Evolutionary conservation across 2,329 filamentous ascomycete genomes (phyloP), one percentile per base, ranked within the genome.

Genomic region (Cadophora sp.): DNA sequence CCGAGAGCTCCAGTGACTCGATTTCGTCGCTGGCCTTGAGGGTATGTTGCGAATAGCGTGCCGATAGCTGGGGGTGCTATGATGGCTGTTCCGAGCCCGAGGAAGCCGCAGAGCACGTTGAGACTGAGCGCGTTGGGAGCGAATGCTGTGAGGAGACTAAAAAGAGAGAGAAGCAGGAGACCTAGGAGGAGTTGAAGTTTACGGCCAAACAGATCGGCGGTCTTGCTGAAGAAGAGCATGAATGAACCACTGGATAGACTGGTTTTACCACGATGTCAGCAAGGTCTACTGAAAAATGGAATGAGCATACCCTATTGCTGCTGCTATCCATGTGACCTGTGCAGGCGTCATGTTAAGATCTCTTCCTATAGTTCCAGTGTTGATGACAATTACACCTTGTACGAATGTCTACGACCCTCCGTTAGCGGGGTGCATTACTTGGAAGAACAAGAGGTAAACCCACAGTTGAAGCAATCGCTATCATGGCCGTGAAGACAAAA

Each of bases 301-400:
- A 22, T 20, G 47, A 11, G 45, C 41, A 78, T 78, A 85, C 79
- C 85, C 85, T 47, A 85, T 82, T n/a, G 88, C 83, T 8, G 88
- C 88, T 56, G 82, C 83, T 68, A 91, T 87, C 89, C 89, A 91
- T 0, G 88, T 89, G 27, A 91, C 85, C 73, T 92, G 83, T 1
- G 87, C 85, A 56, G 85, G 86, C 2, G 83, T 86, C 88, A 91
- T 91, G 55, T 39, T 55, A 8, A 68, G 60, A 16, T 66, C 64
- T 61, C 56, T 39, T 13, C 66, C 66, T 18, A 68, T 68, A 6
- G 66, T 68, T 7, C 50, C 53, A 9, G 66, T 68, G 67, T 90
- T 87, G 66, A 90, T 88, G 2, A 88, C 83, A 4, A 86, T 83
- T 4, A 83, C 81, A 14, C 89, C 89, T 8, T 81, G 81, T 33